Evolutionary conservation across 176 grass and related monocot genomes (phyloP).

Genomic region (Hordeum marinum): DNA sequence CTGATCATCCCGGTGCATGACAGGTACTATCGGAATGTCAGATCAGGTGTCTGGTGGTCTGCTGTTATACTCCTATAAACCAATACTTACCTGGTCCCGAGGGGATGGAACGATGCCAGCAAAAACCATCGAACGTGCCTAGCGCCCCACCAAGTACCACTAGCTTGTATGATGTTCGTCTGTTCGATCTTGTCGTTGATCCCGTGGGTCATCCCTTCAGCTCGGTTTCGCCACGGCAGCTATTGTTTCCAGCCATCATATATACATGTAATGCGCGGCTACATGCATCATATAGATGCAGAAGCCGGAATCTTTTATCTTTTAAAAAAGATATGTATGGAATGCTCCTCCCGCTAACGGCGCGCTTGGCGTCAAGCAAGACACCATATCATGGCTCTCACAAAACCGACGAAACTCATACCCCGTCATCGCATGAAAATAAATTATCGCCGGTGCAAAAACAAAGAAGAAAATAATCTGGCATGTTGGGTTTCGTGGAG

Average conservation of each 20-base stretch:
- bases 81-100: neutral
- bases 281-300: too few species aligned
- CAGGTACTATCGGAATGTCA: constrained; percentile 7
- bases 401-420: too few species aligned
- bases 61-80: neutral
- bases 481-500: neutral
- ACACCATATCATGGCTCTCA: neutral
- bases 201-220: neutral
- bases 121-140: neutral
- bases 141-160: neutral
- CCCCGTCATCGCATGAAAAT: too few species aligned
- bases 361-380: neutral
- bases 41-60: neutral
- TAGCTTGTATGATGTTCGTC: neutral
- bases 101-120: neutral
- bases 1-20: constrained; percentile 7
- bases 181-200: neutral
- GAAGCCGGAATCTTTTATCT: too few species aligned
- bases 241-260: neutral
- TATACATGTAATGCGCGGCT: too few species aligned
- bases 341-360: neutral
- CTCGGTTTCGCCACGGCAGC: too few species aligned
- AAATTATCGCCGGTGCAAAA: too few species aligned
- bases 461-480: too few species aligned
- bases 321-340: neutral